phyloP scores from a whole-genome alignment of 257 asterid species.

The Hygrophila difformis region DNA sequence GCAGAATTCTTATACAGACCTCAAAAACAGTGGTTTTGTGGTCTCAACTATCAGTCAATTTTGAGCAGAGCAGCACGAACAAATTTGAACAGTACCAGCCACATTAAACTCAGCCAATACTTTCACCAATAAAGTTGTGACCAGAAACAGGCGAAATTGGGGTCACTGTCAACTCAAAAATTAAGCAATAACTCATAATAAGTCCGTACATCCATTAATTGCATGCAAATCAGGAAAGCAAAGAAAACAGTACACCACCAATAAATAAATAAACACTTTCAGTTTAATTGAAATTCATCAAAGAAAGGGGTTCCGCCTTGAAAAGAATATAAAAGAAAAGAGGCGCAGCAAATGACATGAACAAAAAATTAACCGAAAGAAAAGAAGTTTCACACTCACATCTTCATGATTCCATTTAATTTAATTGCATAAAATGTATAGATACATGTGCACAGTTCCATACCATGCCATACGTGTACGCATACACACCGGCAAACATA shows the following conservation, averaged over 20 bases:
- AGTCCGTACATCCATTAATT: slow-evolving; percentile 14
- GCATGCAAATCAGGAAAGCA: slow-evolving; percentile 22
- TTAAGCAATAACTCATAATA: slow-evolving; percentile 13
- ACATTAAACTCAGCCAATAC: no score
- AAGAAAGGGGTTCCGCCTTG: no score
- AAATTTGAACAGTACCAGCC: no score
- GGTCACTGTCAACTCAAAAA: slow-evolving; percentile 20
- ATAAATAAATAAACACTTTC: slow-evolving; percentile 8
- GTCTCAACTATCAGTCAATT: slow-evolving; percentile 1
- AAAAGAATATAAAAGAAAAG: no score
- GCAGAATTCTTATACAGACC: slow-evolving; percentile 13
- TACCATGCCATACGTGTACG: background rate
- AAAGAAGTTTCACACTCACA: background rate
- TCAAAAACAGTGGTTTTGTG: slow-evolving; percentile 3
- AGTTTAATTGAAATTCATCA: slow-evolving; percentile 6
- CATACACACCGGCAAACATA: background rate
- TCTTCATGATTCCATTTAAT: no score
- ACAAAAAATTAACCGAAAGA: background rate
- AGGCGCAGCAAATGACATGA: background rate
- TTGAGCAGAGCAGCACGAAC: background rate
- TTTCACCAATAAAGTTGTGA: slow-evolving; percentile 13
- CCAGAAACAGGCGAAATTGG: slow-evolving; percentile 1
- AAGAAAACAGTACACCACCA: slow-evolving; percentile 9
- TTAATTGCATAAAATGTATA: no score
- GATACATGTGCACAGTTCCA: slow-evolving; percentile 3